Percentiles rank a stretch among this genome's conserved stretches.
phyloP scores from a whole-genome alignment of 2,329 filamentous ascomycete species.

The Fusarium pseudograminearum region DNA sequence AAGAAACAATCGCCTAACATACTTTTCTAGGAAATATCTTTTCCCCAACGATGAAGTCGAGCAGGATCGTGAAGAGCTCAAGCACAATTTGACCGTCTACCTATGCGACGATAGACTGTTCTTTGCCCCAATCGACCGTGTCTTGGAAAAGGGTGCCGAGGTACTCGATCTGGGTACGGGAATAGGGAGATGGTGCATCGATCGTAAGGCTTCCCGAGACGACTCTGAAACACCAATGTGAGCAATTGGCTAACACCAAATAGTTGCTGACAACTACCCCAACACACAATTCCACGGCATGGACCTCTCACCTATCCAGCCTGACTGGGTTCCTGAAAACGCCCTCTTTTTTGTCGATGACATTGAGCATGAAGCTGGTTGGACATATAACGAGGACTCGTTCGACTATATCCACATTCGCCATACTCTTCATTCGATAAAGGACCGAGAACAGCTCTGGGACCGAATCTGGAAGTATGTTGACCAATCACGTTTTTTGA shows the following conservation, averaged over 20 bases:
- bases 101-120: slow-evolving; percentile 57
- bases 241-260: slow-evolving; percentile 17
- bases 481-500: neutral
- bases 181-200: slow-evolving; percentile 64
- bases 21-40: slow-evolving; percentile 53
- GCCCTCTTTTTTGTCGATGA: slow-evolving; percentile 66
- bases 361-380: slow-evolving; percentile 63
- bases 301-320: slow-evolving; percentile 66
- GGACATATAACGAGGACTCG: slow-evolving; percentile 59
- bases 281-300: slow-evolving; percentile 60
- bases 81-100: slow-evolving; percentile 56
- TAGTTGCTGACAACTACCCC: slow-evolving; percentile 63
- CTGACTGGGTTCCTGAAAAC: slow-evolving; percentile 63
- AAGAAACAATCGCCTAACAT: neutral
- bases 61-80: slow-evolving; percentile 57
- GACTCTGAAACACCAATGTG: neutral
- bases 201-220: slow-evolving; percentile 55
- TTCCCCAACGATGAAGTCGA: slow-evolving; percentile 60
- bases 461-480: slow-evolving; percentile 58
- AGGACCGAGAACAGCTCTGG: slow-evolving; percentile 57
- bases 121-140: slow-evolving; percentile 57
- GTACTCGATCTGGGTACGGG: slow-evolving; percentile 66
- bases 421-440: slow-evolving; percentile 60
- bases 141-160: slow-evolving; percentile 55
- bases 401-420: slow-evolving; percentile 65